These are phyloP conservation scores for Yarrowia porcina DNA, from an alignment of 805 yeast genomes.

Conservation along the genomic window DNA sequence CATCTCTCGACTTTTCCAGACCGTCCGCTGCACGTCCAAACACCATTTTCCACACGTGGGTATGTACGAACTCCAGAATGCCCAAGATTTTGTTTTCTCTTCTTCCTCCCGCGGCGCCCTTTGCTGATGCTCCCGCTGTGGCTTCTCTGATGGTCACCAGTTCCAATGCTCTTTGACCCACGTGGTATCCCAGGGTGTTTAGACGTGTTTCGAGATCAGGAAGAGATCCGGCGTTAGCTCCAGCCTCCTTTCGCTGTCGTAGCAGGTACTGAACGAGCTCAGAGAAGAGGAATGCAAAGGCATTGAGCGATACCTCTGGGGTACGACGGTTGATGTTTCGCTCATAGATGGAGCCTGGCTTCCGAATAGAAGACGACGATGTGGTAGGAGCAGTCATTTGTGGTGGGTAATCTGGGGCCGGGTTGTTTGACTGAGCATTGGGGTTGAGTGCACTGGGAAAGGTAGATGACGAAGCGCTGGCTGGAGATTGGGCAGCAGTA, in stretches of 20 bases:
- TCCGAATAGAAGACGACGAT: slow-evolving; percentile 16
- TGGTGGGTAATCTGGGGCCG: slow-evolving; percentile 9
- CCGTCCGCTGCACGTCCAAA: slow-evolving; percentile 75
- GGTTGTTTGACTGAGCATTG: background rate
- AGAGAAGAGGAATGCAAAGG: slow-evolving; percentile 65
- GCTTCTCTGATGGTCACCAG: slow-evolving; percentile 60
- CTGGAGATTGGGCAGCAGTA: slow-evolving; percentile 24
- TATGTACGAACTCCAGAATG: slow-evolving; percentile 66
- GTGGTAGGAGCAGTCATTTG: background rate
- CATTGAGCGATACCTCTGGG: slow-evolving; percentile 62
- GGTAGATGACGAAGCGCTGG: background rate
- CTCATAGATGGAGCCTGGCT: slow-evolving; percentile 52
- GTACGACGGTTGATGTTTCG: slow-evolving; percentile 62
- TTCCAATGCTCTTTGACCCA: slow-evolving; percentile 71
- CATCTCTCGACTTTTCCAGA: slow-evolving; percentile 66
- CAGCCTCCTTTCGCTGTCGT: slow-evolving; percentile 52
- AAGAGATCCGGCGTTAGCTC: slow-evolving; percentile 37
- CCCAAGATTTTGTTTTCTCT: slow-evolving; percentile 67
- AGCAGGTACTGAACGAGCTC: slow-evolving; percentile 68
- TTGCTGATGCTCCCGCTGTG: slow-evolving; percentile 31
- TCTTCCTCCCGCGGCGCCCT: slow-evolving; percentile 32
- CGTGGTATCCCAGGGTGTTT: slow-evolving; percentile 70
- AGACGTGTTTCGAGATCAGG: slow-evolving; percentile 61
- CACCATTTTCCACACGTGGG: slow-evolving; percentile 66
- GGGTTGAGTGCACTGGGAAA: slow-evolving; percentile 5